Evolutionary conservation across 2,329 filamentous ascomycete genomes (phyloP), one percentile per base, ranked within the genome.

Genomic region (Onygenales sp.): DNA sequence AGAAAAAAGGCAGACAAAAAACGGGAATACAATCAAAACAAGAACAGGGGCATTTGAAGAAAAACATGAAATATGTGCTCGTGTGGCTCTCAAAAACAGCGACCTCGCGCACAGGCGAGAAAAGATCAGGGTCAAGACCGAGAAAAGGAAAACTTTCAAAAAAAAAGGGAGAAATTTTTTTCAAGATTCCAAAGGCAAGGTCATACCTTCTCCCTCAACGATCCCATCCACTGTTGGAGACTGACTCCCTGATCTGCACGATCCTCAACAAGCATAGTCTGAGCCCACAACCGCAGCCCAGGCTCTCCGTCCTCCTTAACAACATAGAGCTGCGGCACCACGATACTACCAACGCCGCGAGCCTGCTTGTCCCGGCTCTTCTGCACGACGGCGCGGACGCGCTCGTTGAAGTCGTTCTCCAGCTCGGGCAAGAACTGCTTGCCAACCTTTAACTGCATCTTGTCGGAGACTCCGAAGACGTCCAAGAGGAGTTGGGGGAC

Each of bases 251-350:
- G 90, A 68, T 98, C 93, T 52, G 92, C 89, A 60, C 92, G 80
- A 72, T 98, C 93, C 72, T 98, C 93, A 46, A 98, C 86, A 63
- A 98, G 75, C 70, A 97, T 77, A 43, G 93, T 96, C 77, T 96
- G 92, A 44, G 93, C 93, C 93, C 93, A 98, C 58, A 97, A 76
- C 73, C 94, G 91, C 68, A 98, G 75, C 63, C 88, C 92, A 34
- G 93, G 93, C 73, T 98, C 93, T 51, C 93, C 93, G 65, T 97
- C 93, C 70, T 97, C 92, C 63, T 91, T 84, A 57, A 97, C 87
- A 62, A 97, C 80, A 68, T 97, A 98, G 53, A 98, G 76, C 64
- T 95, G 88, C 48, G 93, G 93, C 57, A 94, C 83, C n/a, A 85
- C 82, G 59, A 97, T 95, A 70, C 89, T 95, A 58, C 93, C 93